These are phyloP conservation scores for Chlorella sorokiniana DNA, from an alignment of 139 green algal species.

Conservation along the genomic window DNA sequence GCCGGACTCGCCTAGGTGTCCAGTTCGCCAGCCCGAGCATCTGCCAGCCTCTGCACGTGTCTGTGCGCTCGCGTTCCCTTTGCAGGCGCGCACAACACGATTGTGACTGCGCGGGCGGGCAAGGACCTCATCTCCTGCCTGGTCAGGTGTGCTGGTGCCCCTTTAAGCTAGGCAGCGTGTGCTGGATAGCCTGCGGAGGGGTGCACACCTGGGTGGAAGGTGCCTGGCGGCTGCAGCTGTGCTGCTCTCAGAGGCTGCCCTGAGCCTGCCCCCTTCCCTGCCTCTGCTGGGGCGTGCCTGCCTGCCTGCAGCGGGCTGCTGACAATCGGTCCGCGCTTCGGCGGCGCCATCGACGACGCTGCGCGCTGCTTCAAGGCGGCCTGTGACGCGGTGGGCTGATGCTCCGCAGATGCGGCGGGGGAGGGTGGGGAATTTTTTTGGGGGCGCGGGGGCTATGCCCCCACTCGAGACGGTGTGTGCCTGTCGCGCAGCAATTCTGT, in stretches of 20 bases:
- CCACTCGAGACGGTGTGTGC: too few species aligned
- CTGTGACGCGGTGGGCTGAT: constrained; percentile 33
- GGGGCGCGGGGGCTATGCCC: too few species aligned
- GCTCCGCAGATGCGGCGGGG: not conserved
- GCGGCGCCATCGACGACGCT: constrained; percentile 90
- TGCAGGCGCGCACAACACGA: constrained; percentile 90
- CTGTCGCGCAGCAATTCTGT: not conserved
- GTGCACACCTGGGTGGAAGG: not conserved
- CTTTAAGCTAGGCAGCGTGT: not conserved
- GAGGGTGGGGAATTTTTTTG: not conserved
- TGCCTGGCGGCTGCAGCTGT: not conserved
- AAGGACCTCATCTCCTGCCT: constrained; percentile 92
- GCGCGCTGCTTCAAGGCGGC: constrained; percentile 78
- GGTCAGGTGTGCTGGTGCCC: constrained; percentile 43
- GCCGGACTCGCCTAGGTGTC: too few species aligned
- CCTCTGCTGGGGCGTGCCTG: not conserved
- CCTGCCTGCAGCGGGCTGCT: constrained; percentile 65
- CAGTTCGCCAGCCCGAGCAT: too few species aligned
- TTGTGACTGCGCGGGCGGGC: constrained; percentile 86
- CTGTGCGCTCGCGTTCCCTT: not conserved
- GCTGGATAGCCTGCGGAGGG: not conserved
- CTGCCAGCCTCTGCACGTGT: not conserved
- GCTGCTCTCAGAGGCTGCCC: not conserved
- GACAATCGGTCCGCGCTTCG: constrained; percentile 89
- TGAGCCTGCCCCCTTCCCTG: not conserved